These are phyloP conservation scores for Ustilago curta DNA, from an alignment of 1,284 basidiomycete species.

Conservation along the genomic window DNA sequence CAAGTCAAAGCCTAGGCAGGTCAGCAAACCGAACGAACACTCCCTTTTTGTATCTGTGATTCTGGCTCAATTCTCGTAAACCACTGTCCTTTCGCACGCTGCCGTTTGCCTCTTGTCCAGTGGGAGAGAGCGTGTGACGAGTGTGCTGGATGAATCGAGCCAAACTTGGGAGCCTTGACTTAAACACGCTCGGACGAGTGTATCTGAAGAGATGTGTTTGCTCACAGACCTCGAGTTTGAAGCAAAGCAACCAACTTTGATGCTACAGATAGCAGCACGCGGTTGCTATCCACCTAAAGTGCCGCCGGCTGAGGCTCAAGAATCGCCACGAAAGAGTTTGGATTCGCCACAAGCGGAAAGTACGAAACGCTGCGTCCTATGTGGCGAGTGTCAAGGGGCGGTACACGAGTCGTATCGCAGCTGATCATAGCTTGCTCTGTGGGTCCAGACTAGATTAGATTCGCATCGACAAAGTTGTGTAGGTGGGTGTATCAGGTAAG, in stretches of 20 bases:
- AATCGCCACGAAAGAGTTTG: slow-evolving; percentile 2
- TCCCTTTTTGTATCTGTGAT: slow-evolving; percentile 18
- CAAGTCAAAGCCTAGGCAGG: neutral
- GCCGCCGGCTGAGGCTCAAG: slow-evolving; percentile 6
- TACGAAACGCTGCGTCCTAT: neutral
- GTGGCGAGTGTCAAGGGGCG: neutral
- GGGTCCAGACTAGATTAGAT: too few relatives aligned
- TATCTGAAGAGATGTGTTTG: too few relatives aligned
- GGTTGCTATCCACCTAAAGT: neutral
- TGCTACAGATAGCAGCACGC: neutral
- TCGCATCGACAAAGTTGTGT: too few relatives aligned
- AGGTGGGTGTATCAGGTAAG: too few relatives aligned
- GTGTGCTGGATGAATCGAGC: too few relatives aligned
- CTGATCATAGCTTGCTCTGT: too few relatives aligned
- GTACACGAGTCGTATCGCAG: too few relatives aligned
- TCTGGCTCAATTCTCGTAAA: neutral
- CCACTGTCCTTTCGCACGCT: slow-evolving; percentile 14
- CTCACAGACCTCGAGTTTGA: too few relatives aligned
- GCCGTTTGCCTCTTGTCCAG: neutral
- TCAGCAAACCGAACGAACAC: slow-evolving; percentile 11
- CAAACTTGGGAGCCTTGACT: neutral
- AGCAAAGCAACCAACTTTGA: neutral
- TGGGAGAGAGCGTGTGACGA: too few relatives aligned
- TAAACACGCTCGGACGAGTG: too few relatives aligned
- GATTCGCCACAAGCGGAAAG: neutral